These are phyloP conservation scores for Arachnopeziza araneosa DNA, from an alignment of 2,329 filamentous ascomycete species.

Conservation along the genomic window DNA sequence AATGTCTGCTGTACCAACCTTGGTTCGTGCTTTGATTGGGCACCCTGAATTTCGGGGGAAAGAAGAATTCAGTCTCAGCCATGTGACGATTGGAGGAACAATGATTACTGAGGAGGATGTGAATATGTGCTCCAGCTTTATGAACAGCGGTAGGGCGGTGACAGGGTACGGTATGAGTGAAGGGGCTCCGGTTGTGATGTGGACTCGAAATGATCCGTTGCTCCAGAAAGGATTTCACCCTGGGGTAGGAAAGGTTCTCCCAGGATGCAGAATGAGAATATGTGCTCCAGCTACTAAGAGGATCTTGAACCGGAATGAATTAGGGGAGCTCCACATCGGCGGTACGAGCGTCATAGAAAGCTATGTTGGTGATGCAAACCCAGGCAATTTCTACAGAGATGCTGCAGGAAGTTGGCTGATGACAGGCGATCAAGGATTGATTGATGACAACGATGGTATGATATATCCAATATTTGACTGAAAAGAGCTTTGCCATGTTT, in stretches of 20 bases:
- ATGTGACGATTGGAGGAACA: conserved; percentile 6
- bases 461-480: neutral
- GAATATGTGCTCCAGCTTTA: conserved; percentile 68
- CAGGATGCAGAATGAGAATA: conserved; percentile 3
- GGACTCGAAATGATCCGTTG: conserved; percentile 1
- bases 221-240: neutral
- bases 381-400: conserved; percentile 43
- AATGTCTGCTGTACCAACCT: conserved; percentile 51
- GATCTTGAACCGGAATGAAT: conserved; percentile 59
- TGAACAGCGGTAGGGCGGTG: conserved; percentile 90
- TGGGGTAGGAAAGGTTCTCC: conserved; percentile 10
- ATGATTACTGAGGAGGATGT: conserved; percentile 9
- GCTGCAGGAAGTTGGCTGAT: conserved; percentile 55
- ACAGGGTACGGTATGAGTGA: conserved; percentile 62
- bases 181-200: conserved; percentile 5
- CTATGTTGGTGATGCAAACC: conserved; percentile 54
- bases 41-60: conserved; percentile 1
- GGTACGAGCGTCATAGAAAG: conserved; percentile 69
- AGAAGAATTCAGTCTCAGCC: neutral
- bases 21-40: conserved; percentile 43
- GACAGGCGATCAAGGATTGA: conserved; percentile 61
- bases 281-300: conserved; percentile 36
- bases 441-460: conserved; percentile 3
- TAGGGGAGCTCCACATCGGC: conserved; percentile 71
- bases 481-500: too few species aligned